These are phyloP conservation scores for Kwoniella sp. DNA, from an alignment of 768 basidiomycete species.

Conservation along the genomic window DNA sequence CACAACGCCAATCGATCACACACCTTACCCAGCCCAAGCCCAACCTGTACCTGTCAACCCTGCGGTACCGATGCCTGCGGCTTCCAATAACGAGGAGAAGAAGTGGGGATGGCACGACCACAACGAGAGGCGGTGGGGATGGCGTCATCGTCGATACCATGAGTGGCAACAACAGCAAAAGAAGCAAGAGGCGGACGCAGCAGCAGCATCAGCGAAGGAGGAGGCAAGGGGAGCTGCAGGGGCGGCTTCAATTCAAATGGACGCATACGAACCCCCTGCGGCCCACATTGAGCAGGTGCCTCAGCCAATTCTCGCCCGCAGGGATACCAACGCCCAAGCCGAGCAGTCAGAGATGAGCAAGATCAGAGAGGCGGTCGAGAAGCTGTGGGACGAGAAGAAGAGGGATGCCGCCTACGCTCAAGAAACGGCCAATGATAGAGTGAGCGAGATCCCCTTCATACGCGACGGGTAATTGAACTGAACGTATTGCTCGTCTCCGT, in stretches of 20 bases:
- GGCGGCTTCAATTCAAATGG: not conserved
- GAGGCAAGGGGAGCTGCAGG: slow-evolving; percentile 7
- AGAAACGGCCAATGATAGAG: slow-evolving; percentile 35
- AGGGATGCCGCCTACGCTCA: slow-evolving; percentile 20
- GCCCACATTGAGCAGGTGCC: slow-evolving; percentile 6
- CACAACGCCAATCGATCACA: not conserved
- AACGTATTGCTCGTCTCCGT: not conserved
- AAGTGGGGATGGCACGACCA: slow-evolving; percentile 16
- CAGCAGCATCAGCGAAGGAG: slow-evolving; percentile 1
- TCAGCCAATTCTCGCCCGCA: not conserved
- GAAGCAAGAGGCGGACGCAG: not conserved
- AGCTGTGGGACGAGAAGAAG: slow-evolving; percentile 37
- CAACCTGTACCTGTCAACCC: not conserved
- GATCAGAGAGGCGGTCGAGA: slow-evolving; percentile 30
- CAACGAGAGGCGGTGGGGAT: not conserved
- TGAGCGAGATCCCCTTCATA: slow-evolving; percentile 1
- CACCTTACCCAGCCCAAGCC: not conserved
- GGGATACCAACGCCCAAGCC: not conserved
- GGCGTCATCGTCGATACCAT: not conserved
- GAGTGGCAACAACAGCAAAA: not conserved
- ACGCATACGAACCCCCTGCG: not conserved
- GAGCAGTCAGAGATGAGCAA: slow-evolving; percentile 22
- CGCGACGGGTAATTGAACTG: not conserved
- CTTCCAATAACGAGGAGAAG: not conserved
- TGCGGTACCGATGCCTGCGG: not conserved